Percentiles rank a stretch among this genome's conserved stretches.
phyloP scores from a whole-genome alignment of 2,329 filamentous ascomycete species.

The Fusarium nematophilum region DNA sequence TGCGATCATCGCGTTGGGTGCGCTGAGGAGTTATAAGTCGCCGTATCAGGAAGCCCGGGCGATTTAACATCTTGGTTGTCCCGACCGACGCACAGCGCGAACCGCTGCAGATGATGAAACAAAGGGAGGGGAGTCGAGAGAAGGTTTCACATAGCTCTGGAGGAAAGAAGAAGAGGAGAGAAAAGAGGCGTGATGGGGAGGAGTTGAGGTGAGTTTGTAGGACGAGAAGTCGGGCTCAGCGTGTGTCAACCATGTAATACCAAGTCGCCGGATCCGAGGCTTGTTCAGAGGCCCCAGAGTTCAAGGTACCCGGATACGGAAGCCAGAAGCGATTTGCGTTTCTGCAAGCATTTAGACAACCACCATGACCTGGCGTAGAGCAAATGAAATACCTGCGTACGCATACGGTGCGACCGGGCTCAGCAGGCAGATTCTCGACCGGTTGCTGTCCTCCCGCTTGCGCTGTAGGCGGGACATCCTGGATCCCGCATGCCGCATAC shows the following conservation, averaged over 20 bases:
- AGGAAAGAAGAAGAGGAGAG: constrained; percentile 4
- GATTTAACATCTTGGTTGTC: constrained; percentile 35
- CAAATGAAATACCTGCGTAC: constrained; percentile 32
- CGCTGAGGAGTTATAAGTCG: constrained; percentile 39
- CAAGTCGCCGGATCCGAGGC: constrained; percentile 29
- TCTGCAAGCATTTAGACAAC: constrained; percentile 24
- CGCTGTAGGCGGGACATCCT: constrained; percentile 22
- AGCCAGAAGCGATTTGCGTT: constrained; percentile 26
- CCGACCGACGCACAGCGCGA: constrained; percentile 15
- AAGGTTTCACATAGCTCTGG: constrained; percentile 34
- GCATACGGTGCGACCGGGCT: constrained; percentile 27
- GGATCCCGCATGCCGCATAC: neutral
- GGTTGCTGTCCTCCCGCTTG: constrained; percentile 12
- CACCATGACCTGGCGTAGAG: constrained; percentile 3
- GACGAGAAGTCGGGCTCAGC: constrained; percentile 15
- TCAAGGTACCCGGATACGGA: constrained; percentile 33
- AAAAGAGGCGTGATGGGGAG: constrained; percentile 1
- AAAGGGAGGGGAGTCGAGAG: constrained; percentile 16
- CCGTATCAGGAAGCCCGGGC: constrained; percentile 38
- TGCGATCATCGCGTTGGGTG: constrained; percentile 8
- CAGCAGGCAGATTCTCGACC: constrained; percentile 9
- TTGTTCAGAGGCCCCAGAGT: constrained; percentile 30
- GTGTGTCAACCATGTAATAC: constrained; percentile 21
- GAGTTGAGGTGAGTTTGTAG: constrained; percentile 29
- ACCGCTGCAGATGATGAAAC: constrained; percentile 21